phyloP scores from a whole-genome alignment of 2,329 filamentous ascomycete species.

The Juglanconis juglandina region DNA sequence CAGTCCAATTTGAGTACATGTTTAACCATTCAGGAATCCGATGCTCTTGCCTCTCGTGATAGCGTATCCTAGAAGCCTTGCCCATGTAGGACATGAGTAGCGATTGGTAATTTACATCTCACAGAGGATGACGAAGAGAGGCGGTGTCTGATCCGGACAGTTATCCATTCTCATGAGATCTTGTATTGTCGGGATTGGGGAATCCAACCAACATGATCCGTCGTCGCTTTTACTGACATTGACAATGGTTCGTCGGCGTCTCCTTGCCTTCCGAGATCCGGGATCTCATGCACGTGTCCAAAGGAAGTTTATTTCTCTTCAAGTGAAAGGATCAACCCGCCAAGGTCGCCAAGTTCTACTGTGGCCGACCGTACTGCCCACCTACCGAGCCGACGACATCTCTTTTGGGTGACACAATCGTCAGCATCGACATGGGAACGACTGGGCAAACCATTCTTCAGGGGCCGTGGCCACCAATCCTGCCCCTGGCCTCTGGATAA shows the following conservation, averaged over 20 bases:
- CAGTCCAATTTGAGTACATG: too few species aligned
- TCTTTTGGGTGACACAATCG: neutral
- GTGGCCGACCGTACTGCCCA: neutral
- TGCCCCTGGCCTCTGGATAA: neutral
- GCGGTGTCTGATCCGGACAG: neutral
- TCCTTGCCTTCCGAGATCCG: neutral
- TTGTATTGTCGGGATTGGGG: too few species aligned
- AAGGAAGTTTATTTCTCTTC: constrained; percentile 13
- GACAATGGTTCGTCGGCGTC: neutral
- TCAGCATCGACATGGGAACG: neutral
- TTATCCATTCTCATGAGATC: neutral
- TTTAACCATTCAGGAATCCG: too few species aligned
- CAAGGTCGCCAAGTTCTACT: constrained; percentile 8
- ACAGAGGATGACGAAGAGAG: too few species aligned
- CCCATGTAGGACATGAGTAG: too few species aligned
- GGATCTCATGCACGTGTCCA: neutral
- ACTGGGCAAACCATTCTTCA: neutral
- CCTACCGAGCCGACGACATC: constrained; percentile 5
- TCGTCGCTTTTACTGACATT: too few species aligned
- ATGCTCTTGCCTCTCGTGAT: too few species aligned
- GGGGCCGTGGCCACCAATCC: neutral
- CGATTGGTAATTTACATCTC: too few species aligned
- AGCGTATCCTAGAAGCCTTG: too few species aligned
- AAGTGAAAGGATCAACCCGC: constrained; percentile 10
- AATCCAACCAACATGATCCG: too few species aligned